phyloP scores from a whole-genome alignment of 2,329 filamentous ascomycete genomes.

The Xylariales sp. region DNA sequence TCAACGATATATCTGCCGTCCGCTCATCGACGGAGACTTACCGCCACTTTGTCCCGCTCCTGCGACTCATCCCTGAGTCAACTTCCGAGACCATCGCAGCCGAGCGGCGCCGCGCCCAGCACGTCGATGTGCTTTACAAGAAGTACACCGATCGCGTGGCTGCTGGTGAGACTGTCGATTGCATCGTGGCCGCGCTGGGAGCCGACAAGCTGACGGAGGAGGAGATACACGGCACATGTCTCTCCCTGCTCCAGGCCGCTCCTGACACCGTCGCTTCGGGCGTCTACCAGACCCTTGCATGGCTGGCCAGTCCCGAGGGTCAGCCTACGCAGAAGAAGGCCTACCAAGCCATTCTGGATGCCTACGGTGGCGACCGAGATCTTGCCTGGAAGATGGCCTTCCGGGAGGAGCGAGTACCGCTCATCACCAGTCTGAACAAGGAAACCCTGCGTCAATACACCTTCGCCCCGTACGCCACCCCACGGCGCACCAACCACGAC shows the following conservation, averaged over 20 bases:
- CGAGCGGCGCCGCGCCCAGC: constrained; percentile 9
- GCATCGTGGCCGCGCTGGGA: constrained; percentile 13
- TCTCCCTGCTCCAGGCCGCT: constrained; percentile 17
- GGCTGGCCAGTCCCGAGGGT: constrained; percentile 14
- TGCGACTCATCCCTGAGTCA: constrained; percentile 10
- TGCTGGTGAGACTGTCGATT: constrained; percentile 11
- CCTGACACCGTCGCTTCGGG: constrained; percentile 17
- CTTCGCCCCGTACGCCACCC: constrained; percentile 13
- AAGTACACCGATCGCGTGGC: constrained; percentile 10
- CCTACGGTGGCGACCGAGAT: constrained; percentile 15
- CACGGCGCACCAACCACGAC: constrained; percentile 13
- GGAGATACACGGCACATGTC: constrained; percentile 18
- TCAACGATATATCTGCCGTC: constrained; percentile 16
- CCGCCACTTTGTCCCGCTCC: constrained; percentile 16
- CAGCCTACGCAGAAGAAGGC: constrained; percentile 11
- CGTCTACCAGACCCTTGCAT: constrained; percentile 15
- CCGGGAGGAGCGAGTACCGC: constrained; percentile 16
- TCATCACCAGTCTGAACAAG: constrained; percentile 16
- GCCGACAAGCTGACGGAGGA: constrained; percentile 14
- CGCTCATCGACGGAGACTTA: constrained; percentile 17
- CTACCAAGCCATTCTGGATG: constrained; percentile 12
- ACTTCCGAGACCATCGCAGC: constrained; percentile 9
- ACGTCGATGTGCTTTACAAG: constrained; percentile 9
- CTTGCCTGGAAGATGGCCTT: constrained; percentile 17
- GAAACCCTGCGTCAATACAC: constrained; percentile 17